Percentiles rank a stretch among this genome's conserved stretches.
phyloP scores from a whole-genome alignment of 164 flowering plant genomes.

The Warburgia ugandensis region DNA sequence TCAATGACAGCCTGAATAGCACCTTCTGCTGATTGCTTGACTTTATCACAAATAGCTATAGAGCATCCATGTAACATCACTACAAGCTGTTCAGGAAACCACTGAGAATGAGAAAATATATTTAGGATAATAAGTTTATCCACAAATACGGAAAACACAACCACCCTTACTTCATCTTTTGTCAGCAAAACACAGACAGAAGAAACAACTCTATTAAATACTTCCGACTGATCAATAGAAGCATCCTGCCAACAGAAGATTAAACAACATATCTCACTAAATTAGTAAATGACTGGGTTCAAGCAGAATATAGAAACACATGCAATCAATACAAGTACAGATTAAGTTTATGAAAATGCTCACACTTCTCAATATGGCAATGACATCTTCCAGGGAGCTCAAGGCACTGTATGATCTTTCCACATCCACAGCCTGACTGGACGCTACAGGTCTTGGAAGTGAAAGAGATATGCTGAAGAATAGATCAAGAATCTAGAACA shows the following conservation, averaged over 20 bases:
- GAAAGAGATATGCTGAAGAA: conserved; percentile 86
- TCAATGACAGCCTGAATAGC: conserved; percentile 84
- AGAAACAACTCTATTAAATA: conserved; percentile 83
- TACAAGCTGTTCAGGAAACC: conserved; percentile 54
- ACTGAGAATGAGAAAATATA: too few relatives aligned
- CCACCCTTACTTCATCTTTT: conserved; percentile 61
- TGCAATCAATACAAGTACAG: neutral
- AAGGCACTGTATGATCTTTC: conserved; percentile 74
- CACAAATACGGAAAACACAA: neutral
- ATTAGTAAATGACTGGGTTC: neutral
- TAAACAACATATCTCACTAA: conserved; percentile 1
- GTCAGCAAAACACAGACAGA: conserved; percentile 69
- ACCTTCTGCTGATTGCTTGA: conserved; percentile 92
- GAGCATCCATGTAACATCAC: conserved; percentile 63
- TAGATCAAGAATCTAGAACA: conserved; percentile 73
- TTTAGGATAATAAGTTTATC: neutral
- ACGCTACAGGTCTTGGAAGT: conserved; percentile 57
- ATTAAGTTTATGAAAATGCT: conserved; percentile 13
- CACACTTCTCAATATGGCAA: conserved; percentile 90
- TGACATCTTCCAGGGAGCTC: conserved; percentile 91
- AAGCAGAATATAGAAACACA: conserved; percentile 3
- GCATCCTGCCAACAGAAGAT: conserved; percentile 60
- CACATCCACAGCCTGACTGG: conserved; percentile 33
- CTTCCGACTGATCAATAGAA: conserved; percentile 95
- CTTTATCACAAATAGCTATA: conserved; percentile 76